Base-by-base conservation (phyloP, 176 grass and related monocot species). In the Musa itinerans region DNA sequence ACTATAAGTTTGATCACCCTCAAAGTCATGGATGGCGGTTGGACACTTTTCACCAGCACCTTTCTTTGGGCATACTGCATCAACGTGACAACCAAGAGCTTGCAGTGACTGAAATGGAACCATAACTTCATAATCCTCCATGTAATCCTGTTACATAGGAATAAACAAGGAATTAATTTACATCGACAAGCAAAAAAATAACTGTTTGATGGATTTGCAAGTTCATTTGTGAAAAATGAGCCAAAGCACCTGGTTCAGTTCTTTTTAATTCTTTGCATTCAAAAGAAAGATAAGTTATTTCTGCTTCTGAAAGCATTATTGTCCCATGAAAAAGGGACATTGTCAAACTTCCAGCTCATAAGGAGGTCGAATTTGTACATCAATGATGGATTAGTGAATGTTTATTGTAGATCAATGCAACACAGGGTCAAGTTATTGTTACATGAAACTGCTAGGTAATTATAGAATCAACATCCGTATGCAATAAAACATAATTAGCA, bases 41-140 rank as follows among this genome's bases (percentile, higher is more conserved):
- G 84, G 64, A 72, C 95, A 98, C 58, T 86, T 98, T 19, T 98
- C 95, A 1, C 90, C 84, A 10, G 83, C 50, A 51, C 54, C 78
- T 84, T 93, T 98, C 19, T 76, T 71, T 1, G 95, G 95, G 73
- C 90, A 98, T 10, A 93, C 86, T 2, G 88, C 88, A 72, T 91
- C 86, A 11, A 91, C 95, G 72, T 86, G 80, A 74, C 90, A 91
- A 69, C 90, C 95, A 50, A 98, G 95, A 75, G 95, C 88, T 89
- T 98, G 90, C 19, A 98, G 88, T 27, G 95, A 75, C 79, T 94
- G 95, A 78, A 87, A 93, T 9, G 95, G 95, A 72, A 98, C 95
- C 95, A 93, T 98, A 21, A 98, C 84, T 80, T 98, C 95, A 29
- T 94, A 98, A 86, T 93, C 88, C 70, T 98, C 95, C 95, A 98